These are phyloP conservation scores for Raddia distichophylla DNA, from an alignment of 176 grass and related monocot species.

Conservation along the genomic window DNA sequence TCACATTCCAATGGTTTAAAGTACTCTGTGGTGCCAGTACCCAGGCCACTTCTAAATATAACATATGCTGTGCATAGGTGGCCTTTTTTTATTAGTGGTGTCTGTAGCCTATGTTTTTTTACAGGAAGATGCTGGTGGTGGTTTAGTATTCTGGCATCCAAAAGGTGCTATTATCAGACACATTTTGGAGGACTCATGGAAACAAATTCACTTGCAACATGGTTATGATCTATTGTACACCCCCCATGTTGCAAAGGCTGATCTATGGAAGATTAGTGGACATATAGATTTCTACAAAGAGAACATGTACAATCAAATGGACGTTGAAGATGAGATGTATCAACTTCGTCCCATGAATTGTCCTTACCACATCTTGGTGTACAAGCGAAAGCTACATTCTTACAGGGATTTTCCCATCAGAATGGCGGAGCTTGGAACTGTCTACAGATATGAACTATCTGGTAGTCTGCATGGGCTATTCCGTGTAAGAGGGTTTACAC, in stretches of 20 bases:
- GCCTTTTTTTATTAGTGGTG: slow-evolving; percentile 19
- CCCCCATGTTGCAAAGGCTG: slow-evolving; percentile 89
- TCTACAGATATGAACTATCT: slow-evolving; percentile 95
- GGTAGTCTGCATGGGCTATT: slow-evolving; percentile 93
- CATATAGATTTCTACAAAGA: slow-evolving; percentile 95
- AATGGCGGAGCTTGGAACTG: slow-evolving; percentile 94
- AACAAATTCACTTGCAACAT: slow-evolving; percentile 79
- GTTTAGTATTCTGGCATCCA: slow-evolving; percentile 99
- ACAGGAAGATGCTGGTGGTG: slow-evolving; percentile 94
- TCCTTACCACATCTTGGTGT: slow-evolving; percentile 92
- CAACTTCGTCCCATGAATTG: slow-evolving; percentile 98
- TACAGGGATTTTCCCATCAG: slow-evolving; percentile 93
- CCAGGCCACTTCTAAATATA: not conserved
- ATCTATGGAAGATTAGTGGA: slow-evolving; percentile 93
- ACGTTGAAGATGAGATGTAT: slow-evolving; percentile 92
- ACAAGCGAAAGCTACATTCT: slow-evolving; percentile 94
- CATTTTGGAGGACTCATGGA: slow-evolving; percentile 93
- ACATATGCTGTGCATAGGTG: not conserved
- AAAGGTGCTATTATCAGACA: slow-evolving; percentile 87
- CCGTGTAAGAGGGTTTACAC: slow-evolving; percentile 96
- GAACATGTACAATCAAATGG: slow-evolving; percentile 96
- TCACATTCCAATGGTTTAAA: slow-evolving; percentile 10
- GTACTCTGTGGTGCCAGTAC: not conserved
- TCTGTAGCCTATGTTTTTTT: slow-evolving; percentile 31
- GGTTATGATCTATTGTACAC: slow-evolving; percentile 93